phyloP scores from a whole-genome alignment of 805 yeast species.

The Clavispora phyllophila region DNA sequence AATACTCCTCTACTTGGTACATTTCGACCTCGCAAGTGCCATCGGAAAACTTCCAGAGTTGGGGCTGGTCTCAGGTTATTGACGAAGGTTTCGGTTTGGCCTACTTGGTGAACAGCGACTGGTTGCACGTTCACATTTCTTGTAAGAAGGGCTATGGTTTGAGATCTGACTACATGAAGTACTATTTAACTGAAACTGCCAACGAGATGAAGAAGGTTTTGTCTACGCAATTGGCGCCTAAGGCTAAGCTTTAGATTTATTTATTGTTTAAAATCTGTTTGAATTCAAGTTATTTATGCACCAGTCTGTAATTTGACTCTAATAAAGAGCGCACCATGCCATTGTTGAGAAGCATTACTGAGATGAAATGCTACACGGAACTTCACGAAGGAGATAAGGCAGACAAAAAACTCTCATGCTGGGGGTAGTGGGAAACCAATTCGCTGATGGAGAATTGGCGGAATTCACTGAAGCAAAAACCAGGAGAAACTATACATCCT shows the following conservation, averaged over 20 bases:
- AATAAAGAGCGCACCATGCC: too few species aligned
- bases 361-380: too few species aligned
- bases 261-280: not conserved
- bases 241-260: conserved; percentile 32
- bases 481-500: conserved; percentile 22
- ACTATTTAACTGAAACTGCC: conserved; percentile 72
- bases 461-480: conserved; percentile 20
- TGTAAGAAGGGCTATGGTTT: conserved; percentile 60
- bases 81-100: conserved; percentile 94
- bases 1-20: conserved; percentile 80
- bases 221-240: conserved; percentile 28
- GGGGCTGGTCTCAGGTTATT: conserved; percentile 94
- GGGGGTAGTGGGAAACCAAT: not conserved
- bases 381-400: too few species aligned
- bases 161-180: conserved; percentile 53
- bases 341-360: too few species aligned
- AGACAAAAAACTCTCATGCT: not conserved
- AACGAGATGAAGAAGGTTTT: conserved; percentile 73
- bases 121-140: conserved; percentile 81
- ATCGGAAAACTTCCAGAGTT: conserved; percentile 74
- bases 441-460: conserved; percentile 1
- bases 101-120: conserved; percentile 82
- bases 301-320: too few species aligned
- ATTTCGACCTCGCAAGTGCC: conserved; percentile 86
- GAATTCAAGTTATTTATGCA: too few species aligned